Evolutionary conservation across 2,329 filamentous ascomycete species (phyloP), one percentile per base, ranked within the genome.

Genomic region (Xylaria sp.): DNA sequence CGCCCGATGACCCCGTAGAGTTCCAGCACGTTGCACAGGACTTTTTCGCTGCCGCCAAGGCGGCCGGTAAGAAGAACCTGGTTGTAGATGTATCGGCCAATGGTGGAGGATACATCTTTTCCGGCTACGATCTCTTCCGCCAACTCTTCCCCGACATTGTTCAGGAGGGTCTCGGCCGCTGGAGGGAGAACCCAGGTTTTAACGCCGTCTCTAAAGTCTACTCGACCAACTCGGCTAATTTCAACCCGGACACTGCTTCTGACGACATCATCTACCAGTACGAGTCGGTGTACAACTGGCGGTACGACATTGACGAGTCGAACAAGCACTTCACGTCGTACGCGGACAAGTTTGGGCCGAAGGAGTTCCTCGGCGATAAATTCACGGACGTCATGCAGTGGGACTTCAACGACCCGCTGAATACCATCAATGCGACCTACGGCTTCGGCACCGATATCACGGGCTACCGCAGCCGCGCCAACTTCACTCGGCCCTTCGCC

Each of bases 1-100:
- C 69, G 3, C 77, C 78, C 3, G 66, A 61, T 6, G 70, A 74
- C 59, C 74, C 75, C 3, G 69, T 72, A 18, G 78, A 80, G 65
- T 80, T 80, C 61, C 78, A 80, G 70, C 60, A 65, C 1, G 75
- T 77, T 10, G 78, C 78, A 1, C 73, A 80, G 66, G 72, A 75
- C 28, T 79, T 80, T 72, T 78, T 80, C 51, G 75, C 74, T 12
- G 71, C 71, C 3, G 76, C 76, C 37, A 83, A 83, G 58, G 79
- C 81, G 34, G 83, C 81, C 5, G 85, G 84, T 46, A 88, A 87
- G 80, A 88, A 81, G 67, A 88, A 87, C 75, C 81, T 89, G 0
- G 83, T 89, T 39, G 80, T 89, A 34, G 87, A 89, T 69, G 79
- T 89, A 5, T 83, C 82, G 2, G 84, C 84, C n/a, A 89, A 89